Base-by-base conservation (phyloP, 305 asterid species). In the Fraxinus dipetala region DNA sequence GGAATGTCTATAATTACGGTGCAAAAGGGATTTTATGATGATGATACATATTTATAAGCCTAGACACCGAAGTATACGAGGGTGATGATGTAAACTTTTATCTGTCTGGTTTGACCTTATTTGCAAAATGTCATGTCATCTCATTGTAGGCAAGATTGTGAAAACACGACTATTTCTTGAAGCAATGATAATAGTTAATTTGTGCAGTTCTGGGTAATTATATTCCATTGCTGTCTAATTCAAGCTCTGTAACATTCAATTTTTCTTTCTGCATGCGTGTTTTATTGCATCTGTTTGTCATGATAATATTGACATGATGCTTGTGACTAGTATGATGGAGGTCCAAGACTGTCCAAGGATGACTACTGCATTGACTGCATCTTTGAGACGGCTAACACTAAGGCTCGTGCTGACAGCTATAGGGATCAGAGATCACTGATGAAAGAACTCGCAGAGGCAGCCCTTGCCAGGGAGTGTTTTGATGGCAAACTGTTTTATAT, bases 381-480 rank as follows among this genome's bases (percentile, higher is more conserved):
- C 82, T 80, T 91, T 79, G 98, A 93, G 88, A 86, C 87, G 86
- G 95, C 95, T 77, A 91, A 87, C 85, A 86, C 87, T 73, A 85
- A 85, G 88, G 95, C 90, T 69, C 92, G 86, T 85, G 95, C 97
- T 79, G 90, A 93, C 86, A 86, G 82, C 81, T 96, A 92, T 76
- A 90, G 94, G 88, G 99, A 95, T 85, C 93, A 85, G 82, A 91
- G 97, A 84, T 89, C 84, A 75, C 69, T 78, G 78, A 94, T 96
- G 98, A 94, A 87, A 85, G 99, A 93, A 80, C 87, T 96, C 79
- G 99, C 98, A 20, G 99, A 94, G 91, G 92, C 92, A 76, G 97
- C 98, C 82, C 94, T 96, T 87, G 86, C 94, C 22, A 95, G 97
- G 84, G 85, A 90, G 82, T 87, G 87, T 84, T 84, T 82, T 54